Base-by-base conservation (phyloP, 1,284 basidiomycete species). In the Ustilago hordei region DNA sequence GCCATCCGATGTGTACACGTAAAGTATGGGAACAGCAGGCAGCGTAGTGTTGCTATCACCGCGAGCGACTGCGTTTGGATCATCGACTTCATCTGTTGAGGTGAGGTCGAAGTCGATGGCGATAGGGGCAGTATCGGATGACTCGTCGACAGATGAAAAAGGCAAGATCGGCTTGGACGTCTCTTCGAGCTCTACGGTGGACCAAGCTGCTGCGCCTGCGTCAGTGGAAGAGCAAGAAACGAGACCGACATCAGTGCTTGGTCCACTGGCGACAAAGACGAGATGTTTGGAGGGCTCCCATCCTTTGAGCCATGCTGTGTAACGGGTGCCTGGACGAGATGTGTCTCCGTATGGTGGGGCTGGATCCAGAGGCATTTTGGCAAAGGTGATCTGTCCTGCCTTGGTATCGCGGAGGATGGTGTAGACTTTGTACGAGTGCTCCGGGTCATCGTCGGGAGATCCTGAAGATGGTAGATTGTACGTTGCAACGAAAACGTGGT, bases 1-100 rank as follows among this genome's bases (percentile, higher is more conserved):
- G 19, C 93, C 93, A 80, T 95, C 93, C 68, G 91, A 93, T 4
- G 92, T 89, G 84, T 93, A 94, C 5, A 91, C 90, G 81, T 91
- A 92, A 83, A 94, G 87, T 59, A 93, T 88, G 0, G 93, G 93
- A 15, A 85, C 81, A 1, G 88, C 86, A 2, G 87, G 86, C 4
- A 89, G 75, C 69, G 88, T 89, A 4, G 86, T 80, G 9, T 84
- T 83, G 47, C 87, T 79, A 47, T 85, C 87, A 0, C 87, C 88
- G 9, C 87, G 86, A 7, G 87, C 87, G 19, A 87, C 87, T 9
- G 89, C 89, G n/a, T 90, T 87, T 7, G 91, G 89, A 69, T 84
- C 88, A 68, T 90, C 90, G 1, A 90, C 90, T 0, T 88, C 88
- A 36, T 88, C 86, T 7, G 85, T 82, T 57, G 90, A 89, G 11